Evolutionary conservation across 2,329 filamentous ascomycete species (phyloP), one percentile per base, ranked within the genome.

Genomic region (Diaporthe sp.): DNA sequence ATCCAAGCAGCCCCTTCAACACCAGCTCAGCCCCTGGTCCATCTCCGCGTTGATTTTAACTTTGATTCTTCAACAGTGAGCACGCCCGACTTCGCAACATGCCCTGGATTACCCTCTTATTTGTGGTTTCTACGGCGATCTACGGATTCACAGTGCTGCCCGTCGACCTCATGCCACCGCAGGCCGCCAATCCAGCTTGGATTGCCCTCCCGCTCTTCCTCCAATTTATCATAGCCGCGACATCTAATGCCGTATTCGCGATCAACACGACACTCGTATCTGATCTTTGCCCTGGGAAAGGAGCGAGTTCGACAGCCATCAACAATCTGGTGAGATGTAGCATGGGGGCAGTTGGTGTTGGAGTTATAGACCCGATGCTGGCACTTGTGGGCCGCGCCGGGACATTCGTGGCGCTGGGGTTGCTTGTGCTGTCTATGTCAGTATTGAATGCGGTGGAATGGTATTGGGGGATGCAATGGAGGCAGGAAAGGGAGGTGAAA

Each of bases 211-310:
- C 80, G 13, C 77, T 81, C 35, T 50, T 75, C 9, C 75, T 81
- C 9, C 80, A 81, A 58, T 84, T 85, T 71, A 33, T 84, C 8
- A 83, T 85, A 54, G 82, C 83, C 3, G 80, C 80, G 1, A 80
- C 81, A 0, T 80, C 82, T n/a, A 85, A 83, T 58, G 83, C 84
- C 9, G 77, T 84, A 3, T 85, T 85, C 70, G 81, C 80, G 13
- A 77, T 82, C 13, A 83, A 82, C 68, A 79, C 80, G 45, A 82
- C 82, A 10, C 77, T 84, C n/a, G 77, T 84, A n/a, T 77, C 81
- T 10, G 82, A 84, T 54, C 73, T 81, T 2, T 83, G 80, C 52
- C 82, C 81, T 0, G 79, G 80, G 3, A 77, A 77, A n/a, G 78
- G 80, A 4, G 81, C 82, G 2, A 80, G 81, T 45, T 78, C 77